phyloP scores from a whole-genome alignment of 1,284 basidiomycete genomes.

The Fomitopsis palustris region DNA sequence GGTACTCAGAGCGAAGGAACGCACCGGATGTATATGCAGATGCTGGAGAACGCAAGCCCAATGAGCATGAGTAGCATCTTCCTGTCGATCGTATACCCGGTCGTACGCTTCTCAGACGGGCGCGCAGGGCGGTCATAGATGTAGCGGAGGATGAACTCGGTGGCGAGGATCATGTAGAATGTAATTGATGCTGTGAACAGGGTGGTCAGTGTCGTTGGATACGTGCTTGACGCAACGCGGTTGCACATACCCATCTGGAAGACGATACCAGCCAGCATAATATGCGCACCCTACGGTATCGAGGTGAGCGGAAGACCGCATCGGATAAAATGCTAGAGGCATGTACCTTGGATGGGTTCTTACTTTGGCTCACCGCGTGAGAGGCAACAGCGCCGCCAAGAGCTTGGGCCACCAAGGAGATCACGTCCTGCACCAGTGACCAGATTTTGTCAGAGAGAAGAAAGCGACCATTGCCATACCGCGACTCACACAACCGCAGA shows the following conservation, averaged over 20 bases:
- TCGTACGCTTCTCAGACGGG: not conserved
- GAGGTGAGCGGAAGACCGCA: not conserved
- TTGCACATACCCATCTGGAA: slow-evolving; percentile 46
- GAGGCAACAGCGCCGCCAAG: slow-evolving; percentile 53
- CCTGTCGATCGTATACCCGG: slow-evolving; percentile 17
- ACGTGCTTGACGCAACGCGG: not conserved
- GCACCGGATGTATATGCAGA: slow-evolving; percentile 40
- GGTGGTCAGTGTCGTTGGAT: not conserved
- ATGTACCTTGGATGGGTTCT: slow-evolving; percentile 22
- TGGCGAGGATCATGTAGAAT: slow-evolving; percentile 37
- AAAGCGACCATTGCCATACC: too few species aligned
- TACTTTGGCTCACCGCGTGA: slow-evolving; percentile 26
- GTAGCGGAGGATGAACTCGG: slow-evolving; percentile 48
- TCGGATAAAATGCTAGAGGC: not conserved
- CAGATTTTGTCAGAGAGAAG: not conserved
- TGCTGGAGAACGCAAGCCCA: slow-evolving; percentile 34
- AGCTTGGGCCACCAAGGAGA: slow-evolving; percentile 53
- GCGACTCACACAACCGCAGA: slow-evolving; percentile 40
- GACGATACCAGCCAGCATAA: slow-evolving; percentile 57
- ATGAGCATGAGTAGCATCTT: slow-evolving; percentile 33
- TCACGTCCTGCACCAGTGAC: slow-evolving; percentile 34
- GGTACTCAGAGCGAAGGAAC: too few species aligned
- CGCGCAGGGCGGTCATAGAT: slow-evolving; percentile 36
- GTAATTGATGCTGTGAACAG: slow-evolving; percentile 41
- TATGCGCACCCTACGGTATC: slow-evolving; percentile 39